Conservation (phyloP, 257 asterid genomes). For the Solanum tarapatanum region DNA sequence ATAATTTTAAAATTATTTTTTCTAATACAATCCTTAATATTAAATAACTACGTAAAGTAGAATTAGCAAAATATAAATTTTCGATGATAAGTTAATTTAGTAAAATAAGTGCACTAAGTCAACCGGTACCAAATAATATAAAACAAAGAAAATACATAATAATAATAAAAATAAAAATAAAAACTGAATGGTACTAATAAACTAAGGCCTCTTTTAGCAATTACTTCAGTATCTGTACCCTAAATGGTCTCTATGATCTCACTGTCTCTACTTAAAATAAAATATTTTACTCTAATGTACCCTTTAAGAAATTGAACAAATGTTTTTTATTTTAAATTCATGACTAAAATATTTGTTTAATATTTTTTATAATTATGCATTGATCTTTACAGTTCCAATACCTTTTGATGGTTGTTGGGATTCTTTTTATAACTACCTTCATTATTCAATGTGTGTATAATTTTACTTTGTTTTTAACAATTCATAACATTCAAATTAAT, state of each 20-base stretch:
- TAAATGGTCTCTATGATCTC: not conserved
- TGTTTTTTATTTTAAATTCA: not conserved
- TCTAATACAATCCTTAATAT: not conserved
- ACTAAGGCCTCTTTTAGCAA: too few species aligned
- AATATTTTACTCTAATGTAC: not conserved
- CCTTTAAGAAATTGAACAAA: not conserved
- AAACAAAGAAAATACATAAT: too few species aligned
- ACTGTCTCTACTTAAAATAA: not conserved
- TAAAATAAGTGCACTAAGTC: too few species aligned
- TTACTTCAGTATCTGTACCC: not conserved
- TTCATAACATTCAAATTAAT: not conserved
- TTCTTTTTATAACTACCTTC: not conserved
- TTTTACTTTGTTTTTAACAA: not conserved
- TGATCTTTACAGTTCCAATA: not conserved
- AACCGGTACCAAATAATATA: too few species aligned
- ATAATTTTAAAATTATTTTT: too few species aligned
- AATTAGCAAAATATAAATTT: too few species aligned
- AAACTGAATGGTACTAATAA: too few species aligned
- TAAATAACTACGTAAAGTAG: too few species aligned
- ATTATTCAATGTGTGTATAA: not conserved
- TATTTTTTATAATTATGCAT: not conserved
- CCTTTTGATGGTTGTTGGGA: not conserved
- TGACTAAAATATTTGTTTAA: not conserved
- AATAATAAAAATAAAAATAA: too few species aligned
- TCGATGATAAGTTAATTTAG: too few species aligned